These are phyloP conservation scores for Aspergillus sp. DNA, from an alignment of 2,329 filamentous ascomycete species.

Conservation along the genomic window DNA sequence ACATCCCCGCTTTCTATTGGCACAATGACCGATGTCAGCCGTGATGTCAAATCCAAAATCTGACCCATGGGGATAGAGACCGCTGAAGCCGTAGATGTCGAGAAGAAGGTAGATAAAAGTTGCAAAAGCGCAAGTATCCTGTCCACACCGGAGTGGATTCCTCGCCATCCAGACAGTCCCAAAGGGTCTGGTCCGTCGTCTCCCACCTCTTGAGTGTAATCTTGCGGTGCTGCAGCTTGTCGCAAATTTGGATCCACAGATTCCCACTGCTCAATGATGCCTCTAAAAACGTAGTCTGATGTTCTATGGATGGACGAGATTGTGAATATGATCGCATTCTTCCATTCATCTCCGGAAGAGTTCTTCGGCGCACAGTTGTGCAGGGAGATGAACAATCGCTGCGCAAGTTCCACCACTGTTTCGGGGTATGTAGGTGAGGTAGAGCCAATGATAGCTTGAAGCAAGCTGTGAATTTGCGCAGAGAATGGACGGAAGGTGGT, in stretches of 20 bases:
- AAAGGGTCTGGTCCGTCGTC: conserved; percentile 37
- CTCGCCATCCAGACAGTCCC: conserved; percentile 62
- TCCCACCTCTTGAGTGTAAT: conserved; percentile 29
- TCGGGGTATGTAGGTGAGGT: conserved; percentile 49
- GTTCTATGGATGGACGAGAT: conserved; percentile 62
- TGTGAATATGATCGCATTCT: conserved; percentile 55
- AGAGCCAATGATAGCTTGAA: conserved; percentile 57
- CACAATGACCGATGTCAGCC: conserved; percentile 61
- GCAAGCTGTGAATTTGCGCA: conserved; percentile 58
- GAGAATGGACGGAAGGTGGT: conserved; percentile 74
- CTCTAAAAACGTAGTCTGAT: conserved; percentile 69
- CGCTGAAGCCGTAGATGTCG: conserved; percentile 56
- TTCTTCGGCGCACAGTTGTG: conserved; percentile 78
- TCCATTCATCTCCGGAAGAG: conserved; percentile 70
- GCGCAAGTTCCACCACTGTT: conserved; percentile 52
- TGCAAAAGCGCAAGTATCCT: conserved; percentile 61
- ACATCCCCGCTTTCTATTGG: conserved; percentile 42
- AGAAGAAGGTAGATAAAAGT: conserved; percentile 58
- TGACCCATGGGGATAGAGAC: conserved; percentile 62
- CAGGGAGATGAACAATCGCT: conserved; percentile 61
- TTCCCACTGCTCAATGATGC: conserved; percentile 75
- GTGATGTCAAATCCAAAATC: conserved; percentile 61
- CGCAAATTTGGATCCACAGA: conserved; percentile 47
- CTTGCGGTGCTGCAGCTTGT: conserved; percentile 26
- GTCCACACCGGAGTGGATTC: conserved; percentile 66